A percentile compares a stretch with the other conserved stretches of the same genome.
These are phyloP conservation scores for Ascoidea asiatica DNA, from an alignment of 805 yeast genomes.

Conservation along the genomic window DNA sequence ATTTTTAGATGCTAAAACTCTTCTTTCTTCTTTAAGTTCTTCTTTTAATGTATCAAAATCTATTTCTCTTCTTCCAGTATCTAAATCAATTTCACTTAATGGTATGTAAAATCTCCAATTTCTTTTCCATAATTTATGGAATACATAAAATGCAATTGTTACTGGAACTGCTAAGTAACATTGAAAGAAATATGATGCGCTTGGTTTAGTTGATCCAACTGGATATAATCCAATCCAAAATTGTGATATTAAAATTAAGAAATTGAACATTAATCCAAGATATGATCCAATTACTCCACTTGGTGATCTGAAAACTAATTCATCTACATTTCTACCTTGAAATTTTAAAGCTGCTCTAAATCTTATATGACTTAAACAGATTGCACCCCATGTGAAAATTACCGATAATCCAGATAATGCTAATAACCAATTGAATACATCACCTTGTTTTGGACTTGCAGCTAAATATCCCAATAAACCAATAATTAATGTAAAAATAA, in stretches of 20 bases:
- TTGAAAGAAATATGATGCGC: conserved; percentile 32
- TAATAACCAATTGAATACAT: conserved; percentile 52
- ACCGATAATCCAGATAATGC: conserved; percentile 52
- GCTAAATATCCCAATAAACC: conserved; percentile 58
- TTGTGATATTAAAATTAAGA: conserved; percentile 40
- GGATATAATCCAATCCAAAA: conserved; percentile 59
- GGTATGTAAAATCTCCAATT: conserved; percentile 22
- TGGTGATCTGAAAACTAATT: conserved; percentile 40
- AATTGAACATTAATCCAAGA: conserved; percentile 34
- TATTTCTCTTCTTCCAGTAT: conserved; percentile 30
- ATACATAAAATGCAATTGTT: conserved; percentile 28
- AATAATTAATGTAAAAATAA: conserved; percentile 34
- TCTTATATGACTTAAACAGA: conserved; percentile 42
- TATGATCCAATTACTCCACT: conserved; percentile 42
- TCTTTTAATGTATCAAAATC: conserved; percentile 15
- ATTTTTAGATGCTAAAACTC: conserved; percentile 17
- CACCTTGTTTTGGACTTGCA: conserved; percentile 36
- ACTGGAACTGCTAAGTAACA: conserved; percentile 35
- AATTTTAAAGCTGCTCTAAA: conserved; percentile 44
- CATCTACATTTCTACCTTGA: conserved; percentile 37
- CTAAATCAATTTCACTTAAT: conserved; percentile 29
- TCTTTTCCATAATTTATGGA: conserved; percentile 33
- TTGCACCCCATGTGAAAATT: conserved; percentile 47
- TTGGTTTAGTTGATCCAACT: conserved; percentile 22
- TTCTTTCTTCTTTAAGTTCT: conserved; percentile 19